A percentile compares a stretch with the other conserved stretches of the same genome.
Conservation (phyloP, 768 basidiomycete species). For the Auricularia auricula-judae region DNA sequence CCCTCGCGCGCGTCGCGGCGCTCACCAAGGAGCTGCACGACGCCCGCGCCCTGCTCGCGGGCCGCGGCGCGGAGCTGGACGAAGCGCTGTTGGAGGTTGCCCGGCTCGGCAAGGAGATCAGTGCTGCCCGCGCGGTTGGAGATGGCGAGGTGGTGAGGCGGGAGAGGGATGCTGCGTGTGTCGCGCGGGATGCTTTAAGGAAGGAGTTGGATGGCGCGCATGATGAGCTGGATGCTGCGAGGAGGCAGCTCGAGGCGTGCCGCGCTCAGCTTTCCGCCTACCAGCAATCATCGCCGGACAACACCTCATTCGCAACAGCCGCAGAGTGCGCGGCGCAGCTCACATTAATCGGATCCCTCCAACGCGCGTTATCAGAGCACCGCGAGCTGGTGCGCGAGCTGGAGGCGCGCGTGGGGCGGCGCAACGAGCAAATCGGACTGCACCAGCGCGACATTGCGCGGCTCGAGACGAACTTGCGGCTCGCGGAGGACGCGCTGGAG, state of each 20-base stretch:
- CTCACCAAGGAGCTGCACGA: too few species aligned
- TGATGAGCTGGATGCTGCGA: too few species aligned
- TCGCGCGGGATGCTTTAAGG: too few species aligned
- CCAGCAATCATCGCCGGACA: neutral
- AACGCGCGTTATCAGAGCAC: too few species aligned
- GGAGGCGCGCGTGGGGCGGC: neutral
- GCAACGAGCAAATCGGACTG: neutral
- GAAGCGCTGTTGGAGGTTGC: neutral
- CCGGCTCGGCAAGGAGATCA: neutral
- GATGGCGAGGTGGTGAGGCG: neutral
- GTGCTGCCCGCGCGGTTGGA: neutral
- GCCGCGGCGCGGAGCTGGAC: too few species aligned
- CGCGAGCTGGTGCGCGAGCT: neutral
- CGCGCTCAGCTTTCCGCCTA: neutral
- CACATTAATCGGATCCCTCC: neutral
- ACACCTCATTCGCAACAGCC: neutral
- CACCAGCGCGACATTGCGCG: neutral
- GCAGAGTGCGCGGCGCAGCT: neutral
- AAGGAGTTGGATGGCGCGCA: too few species aligned
- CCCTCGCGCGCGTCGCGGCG: neutral
- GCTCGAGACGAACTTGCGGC: neutral
- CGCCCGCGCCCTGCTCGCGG: too few species aligned
- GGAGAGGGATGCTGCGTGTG: too few species aligned
- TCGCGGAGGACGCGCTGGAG: neutral
- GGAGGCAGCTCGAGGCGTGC: too few species aligned